These are phyloP conservation scores for Trichoderma polysporum DNA, from an alignment of 2,329 filamentous ascomycete species.

Conservation along the genomic window DNA sequence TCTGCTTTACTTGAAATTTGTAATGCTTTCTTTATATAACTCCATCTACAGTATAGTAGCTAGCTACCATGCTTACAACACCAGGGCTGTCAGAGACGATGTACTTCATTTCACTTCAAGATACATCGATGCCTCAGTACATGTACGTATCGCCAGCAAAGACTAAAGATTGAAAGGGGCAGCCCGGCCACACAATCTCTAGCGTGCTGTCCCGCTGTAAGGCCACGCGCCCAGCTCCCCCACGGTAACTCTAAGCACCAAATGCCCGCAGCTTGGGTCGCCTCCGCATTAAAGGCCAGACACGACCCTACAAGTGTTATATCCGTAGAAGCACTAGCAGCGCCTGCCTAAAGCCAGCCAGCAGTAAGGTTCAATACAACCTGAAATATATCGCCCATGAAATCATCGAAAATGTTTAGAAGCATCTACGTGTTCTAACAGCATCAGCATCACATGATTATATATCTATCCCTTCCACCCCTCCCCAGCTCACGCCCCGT, in stretches of 20 bases:
- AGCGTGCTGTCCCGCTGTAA: slow-evolving; percentile 2
- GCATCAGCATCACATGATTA: neutral
- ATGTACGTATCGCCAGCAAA: too few relatives aligned
- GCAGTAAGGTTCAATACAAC: neutral
- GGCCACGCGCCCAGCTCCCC: neutral
- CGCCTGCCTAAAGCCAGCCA: neutral
- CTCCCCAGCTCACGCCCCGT: neutral
- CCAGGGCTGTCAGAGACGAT: too few relatives aligned
- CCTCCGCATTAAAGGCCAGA: slow-evolving; percentile 12
- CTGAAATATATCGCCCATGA: neutral
- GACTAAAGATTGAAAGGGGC: slow-evolving; percentile 11
- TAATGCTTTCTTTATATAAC: neutral
- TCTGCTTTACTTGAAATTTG: neutral
- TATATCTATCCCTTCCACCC: neutral
- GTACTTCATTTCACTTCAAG: neutral
- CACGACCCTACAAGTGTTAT: neutral
- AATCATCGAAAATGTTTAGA: neutral
- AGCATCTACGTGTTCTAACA: neutral
- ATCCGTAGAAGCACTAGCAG: neutral
- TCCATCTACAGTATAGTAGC: neutral
- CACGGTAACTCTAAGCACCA: neutral
- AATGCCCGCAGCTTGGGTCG: neutral
- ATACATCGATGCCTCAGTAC: too few relatives aligned
- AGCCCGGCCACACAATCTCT: neutral
- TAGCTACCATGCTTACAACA: neutral